Base-by-base conservation (phyloP, 2,329 filamentous ascomycete genomes). In the Xenoacremonium recifei region DNA sequence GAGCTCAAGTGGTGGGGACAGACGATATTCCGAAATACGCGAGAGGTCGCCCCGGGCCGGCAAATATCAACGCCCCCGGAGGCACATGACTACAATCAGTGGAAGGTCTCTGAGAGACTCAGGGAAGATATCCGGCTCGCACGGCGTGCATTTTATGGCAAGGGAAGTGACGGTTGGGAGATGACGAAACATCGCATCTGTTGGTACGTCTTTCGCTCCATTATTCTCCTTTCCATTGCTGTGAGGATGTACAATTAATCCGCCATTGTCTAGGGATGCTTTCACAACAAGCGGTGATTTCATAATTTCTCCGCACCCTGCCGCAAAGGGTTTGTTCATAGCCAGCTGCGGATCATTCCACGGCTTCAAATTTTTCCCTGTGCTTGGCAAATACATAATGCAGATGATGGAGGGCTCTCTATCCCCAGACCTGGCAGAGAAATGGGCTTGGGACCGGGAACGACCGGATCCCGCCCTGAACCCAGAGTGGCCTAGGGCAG, bases 341-440 rank as follows among this genome's bases (percentile, higher is more conserved):
- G 82, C 81, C 0, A 79, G 79, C 0, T 81, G 80, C 11, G 82
- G 82, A 6, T 84, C 80, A 0, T 84, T 85, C 52, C 82, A 87
- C 60, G 76, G 79, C 13, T 85, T 74, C 69, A 85, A 86, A 61
- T 85, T 87, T 61, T 72, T 86, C 43, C 82, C 82, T 0, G 73
- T 78, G 3, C 73, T 84, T 19, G 82, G 83, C 4, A 77, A 75
- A 50, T 85, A 85, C 50, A 69, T 82, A 20, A 58, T 72, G n/a
- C 72, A 79, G 52, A 76, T 76, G 80, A 62, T 71, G 20, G 73
- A 72, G 51, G 73, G 62, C 11, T 48, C 60, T 12, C 58, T 81
- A 15, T 59, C 65, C 6, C 51, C 67, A 0, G 70, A 72, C 39
- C 53, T 79, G 44, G 53, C 55, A 35, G 52, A 62, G 37, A 72